phyloP scores from a whole-genome alignment of 306 rosid species.

The Cucurbita moschata region DNA sequence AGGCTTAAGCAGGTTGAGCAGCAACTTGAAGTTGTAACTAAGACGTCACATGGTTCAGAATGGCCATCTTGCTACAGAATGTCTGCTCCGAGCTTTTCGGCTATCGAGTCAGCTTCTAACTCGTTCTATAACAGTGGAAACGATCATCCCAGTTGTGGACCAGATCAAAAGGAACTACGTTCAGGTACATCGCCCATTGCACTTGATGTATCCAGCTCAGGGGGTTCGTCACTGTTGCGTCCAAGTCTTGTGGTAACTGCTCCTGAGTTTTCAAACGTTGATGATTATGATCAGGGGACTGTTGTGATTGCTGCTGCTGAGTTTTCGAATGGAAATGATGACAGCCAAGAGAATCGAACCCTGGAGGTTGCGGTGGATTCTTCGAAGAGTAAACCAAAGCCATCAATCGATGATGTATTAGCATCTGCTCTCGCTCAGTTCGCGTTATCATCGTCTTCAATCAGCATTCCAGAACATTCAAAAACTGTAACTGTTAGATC shows the following conservation, averaged over 20 bases:
- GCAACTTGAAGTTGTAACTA: conserved; percentile 53
- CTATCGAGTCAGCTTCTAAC: conserved; percentile 32
- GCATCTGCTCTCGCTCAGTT: conserved; percentile 73
- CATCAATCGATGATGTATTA: conserved; percentile 62
- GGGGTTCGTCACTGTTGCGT: conserved; percentile 23
- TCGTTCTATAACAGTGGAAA: conserved; percentile 25
- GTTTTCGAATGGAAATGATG: conserved; percentile 52
- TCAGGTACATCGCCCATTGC: conserved; percentile 17
- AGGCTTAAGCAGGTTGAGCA: conserved; percentile 81
- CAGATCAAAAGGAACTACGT: conserved; percentile 13
- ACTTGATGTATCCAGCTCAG: conserved; percentile 21
- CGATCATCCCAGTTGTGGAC: conserved; percentile 19
- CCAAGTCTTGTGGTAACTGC: conserved; percentile 70
- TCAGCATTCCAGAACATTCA: conserved; percentile 22
- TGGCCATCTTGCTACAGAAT: conserved; percentile 30
- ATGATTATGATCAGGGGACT: conserved; percentile 50
- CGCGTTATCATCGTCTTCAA: conserved; percentile 27
- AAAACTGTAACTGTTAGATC: conserved; percentile 29
- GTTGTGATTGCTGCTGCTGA: conserved; percentile 64
- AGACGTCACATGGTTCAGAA: conserved; percentile 29
- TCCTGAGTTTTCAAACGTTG: conserved; percentile 59
- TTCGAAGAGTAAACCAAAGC: conserved; percentile 28
- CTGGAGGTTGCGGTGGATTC: conserved; percentile 12
- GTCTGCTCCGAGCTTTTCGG: conserved; percentile 47
- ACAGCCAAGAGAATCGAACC: conserved; percentile 23